Evolutionary conservation across 495 filamentous ascomycete species (phyloP).

Genomic region (Penicillium paxilli): DNA sequence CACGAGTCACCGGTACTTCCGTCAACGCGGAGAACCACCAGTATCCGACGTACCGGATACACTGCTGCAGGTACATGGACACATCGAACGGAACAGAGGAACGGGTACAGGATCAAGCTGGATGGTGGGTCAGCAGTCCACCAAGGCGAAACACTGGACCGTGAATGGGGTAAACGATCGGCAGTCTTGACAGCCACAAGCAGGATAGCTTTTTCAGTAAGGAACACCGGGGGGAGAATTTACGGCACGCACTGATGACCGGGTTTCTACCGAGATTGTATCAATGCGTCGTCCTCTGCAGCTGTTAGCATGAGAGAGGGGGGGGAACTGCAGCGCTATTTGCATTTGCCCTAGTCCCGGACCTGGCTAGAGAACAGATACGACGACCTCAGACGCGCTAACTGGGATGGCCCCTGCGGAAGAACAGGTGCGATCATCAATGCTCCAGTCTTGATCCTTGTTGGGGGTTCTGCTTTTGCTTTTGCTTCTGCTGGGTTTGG

Average conservation of each 20-base stretch:
- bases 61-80: constrained; percentile 7
- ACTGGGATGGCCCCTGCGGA: not conserved
- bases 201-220: constrained; percentile 4
- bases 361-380: not conserved
- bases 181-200: constrained; percentile 5
- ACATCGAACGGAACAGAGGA: not conserved
- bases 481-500: not conserved
- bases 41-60: constrained; percentile 14
- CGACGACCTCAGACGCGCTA: too few species aligned
- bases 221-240: not conserved
- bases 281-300: not conserved
- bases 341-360: not conserved
- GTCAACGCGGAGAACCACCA: not conserved
- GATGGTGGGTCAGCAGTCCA: constrained; percentile 17
- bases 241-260: not conserved
- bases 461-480: not conserved
- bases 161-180: constrained; percentile 17
- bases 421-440: not conserved
- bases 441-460: not conserved
- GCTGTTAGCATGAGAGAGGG: not conserved
- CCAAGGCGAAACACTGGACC: constrained; percentile 22
- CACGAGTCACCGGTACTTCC: constrained; percentile 11
- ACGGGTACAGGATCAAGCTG: constrained; percentile 10
- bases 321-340: not conserved
- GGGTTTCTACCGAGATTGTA: not conserved